These are phyloP conservation scores for Annulohypoxylon nitens DNA, from an alignment of 495 filamentous ascomycete species.

Conservation along the genomic window DNA sequence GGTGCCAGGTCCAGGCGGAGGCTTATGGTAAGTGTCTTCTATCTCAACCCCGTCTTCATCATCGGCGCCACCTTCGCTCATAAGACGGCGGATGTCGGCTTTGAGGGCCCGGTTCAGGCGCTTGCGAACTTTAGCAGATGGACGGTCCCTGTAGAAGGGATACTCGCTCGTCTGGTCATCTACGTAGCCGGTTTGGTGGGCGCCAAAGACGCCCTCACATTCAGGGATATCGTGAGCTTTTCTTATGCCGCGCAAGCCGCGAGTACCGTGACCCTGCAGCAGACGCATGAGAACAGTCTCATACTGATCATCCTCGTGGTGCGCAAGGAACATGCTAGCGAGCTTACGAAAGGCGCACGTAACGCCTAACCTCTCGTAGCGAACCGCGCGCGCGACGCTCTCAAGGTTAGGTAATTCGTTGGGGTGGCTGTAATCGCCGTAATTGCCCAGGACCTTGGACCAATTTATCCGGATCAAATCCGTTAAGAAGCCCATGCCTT, in stretches of 20 bases:
- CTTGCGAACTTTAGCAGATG: conserved; percentile 28
- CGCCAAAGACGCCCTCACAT: conserved; percentile 78
- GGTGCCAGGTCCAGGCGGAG: conserved; percentile 10
- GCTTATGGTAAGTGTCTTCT: conserved; percentile 37
- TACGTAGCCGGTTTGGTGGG: conserved; percentile 73
- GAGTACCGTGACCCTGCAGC: conserved; percentile 67
- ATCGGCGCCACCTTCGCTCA: conserved; percentile 15
- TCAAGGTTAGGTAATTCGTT: conserved; percentile 75
- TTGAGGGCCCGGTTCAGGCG: conserved; percentile 42
- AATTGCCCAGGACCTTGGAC: conserved; percentile 40
- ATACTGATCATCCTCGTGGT: conserved; percentile 88
- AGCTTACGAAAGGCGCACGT: conserved; percentile 66
- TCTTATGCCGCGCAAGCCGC: conserved; percentile 80
- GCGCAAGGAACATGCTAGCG: conserved; percentile 75
- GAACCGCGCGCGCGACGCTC: conserved; percentile 77
- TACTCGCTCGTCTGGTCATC: conserved; percentile 51
- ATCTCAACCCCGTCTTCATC: conserved; percentile 46
- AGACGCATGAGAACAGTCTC: conserved; percentile 89
- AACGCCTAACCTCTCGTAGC: conserved; percentile 78
- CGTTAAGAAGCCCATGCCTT: conserved; percentile 46
- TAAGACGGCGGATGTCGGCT: conserved; percentile 26
- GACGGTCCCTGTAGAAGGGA: conserved; percentile 51
- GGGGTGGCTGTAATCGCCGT: conserved; percentile 46
- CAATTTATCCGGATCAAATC: conserved; percentile 54
- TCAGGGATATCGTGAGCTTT: conserved; percentile 79